Conservation (phyloP, 176 grass and related monocot species). For the Stipa capillata region DNA sequence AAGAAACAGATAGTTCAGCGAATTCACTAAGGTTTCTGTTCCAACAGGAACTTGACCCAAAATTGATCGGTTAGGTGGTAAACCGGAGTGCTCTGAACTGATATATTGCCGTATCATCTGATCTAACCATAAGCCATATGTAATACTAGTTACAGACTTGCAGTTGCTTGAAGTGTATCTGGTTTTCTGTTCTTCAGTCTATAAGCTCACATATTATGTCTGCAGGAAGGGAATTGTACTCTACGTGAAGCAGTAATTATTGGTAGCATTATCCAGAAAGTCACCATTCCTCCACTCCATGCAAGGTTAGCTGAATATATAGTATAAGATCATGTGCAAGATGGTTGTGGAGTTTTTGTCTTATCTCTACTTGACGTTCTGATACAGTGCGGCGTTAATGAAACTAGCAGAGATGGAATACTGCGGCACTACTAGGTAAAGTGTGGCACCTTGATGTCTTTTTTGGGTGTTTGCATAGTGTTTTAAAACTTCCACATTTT, state of each 20-base stretch:
- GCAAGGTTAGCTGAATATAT: conserved; percentile 51
- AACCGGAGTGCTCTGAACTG: too few relatives aligned
- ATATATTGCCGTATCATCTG: too few relatives aligned
- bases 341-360: conserved; percentile 11
- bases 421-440: conserved; percentile 92
- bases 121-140: neutral
- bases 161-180: neutral
- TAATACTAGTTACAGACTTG: neutral
- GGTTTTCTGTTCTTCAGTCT: neutral
- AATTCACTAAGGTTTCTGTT: too few relatives aligned
- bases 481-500: neutral
- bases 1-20: too few relatives aligned
- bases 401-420: conserved; percentile 91
- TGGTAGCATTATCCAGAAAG: conserved; percentile 87
- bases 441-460: neutral
- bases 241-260: conserved; percentile 94
- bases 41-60: too few relatives aligned
- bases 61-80: too few relatives aligned
- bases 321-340: neutral
- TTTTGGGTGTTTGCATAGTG: neutral
- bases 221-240: conserved; percentile 70
- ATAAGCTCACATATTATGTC: neutral
- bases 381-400: conserved; percentile 73
- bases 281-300: conserved; percentile 83
- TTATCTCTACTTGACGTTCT: conserved; percentile 10